phyloP scores from a whole-genome alignment of 129 eudicot species.

The Tanacetum coccineum region DNA sequence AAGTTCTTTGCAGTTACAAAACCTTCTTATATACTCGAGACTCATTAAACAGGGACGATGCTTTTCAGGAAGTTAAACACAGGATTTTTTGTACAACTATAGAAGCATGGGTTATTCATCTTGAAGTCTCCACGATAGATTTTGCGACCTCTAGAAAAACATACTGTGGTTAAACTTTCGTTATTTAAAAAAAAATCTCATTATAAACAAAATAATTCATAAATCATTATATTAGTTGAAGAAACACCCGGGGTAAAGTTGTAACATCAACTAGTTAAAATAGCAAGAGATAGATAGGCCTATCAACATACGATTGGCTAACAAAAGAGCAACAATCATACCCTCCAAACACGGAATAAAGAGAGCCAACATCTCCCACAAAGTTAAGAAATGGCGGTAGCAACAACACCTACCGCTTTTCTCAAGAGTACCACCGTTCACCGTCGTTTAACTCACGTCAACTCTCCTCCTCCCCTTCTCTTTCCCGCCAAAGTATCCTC shows the following conservation, averaged over 20 bases:
- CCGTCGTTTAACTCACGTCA: slow-evolving; percentile 26
- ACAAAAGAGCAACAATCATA: slow-evolving; percentile 1
- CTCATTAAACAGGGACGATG: no score
- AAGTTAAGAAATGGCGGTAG: slow-evolving; percentile 44
- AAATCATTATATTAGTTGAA: no score
- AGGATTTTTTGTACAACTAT: no score
- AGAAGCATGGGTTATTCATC: no score
- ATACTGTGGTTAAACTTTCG: no score
- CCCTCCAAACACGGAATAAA: slow-evolving; percentile 12
- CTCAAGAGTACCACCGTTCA: slow-evolving; percentile 19
- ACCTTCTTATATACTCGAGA: no score
- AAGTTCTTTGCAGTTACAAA: no score
- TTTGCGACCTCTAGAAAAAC: no score
- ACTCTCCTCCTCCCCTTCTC: slow-evolving; percentile 18
- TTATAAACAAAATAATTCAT: no score
- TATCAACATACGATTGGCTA: slow-evolving; percentile 51
- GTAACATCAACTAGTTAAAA: slow-evolving; percentile 5
- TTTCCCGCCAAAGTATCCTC: slow-evolving; percentile 35
- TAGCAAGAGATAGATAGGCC: slow-evolving; percentile 34
- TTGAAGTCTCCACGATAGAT: no score
- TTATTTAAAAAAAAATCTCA: no score
- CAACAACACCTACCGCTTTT: slow-evolving; percentile 39
- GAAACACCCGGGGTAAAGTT: slow-evolving; percentile 7
- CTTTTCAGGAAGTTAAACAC: no score
- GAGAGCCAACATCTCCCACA: slow-evolving; percentile 15